phyloP scores from a whole-genome alignment of 2,329 filamentous ascomycete genomes.

The Aspergillus novofumigatus region DNA sequence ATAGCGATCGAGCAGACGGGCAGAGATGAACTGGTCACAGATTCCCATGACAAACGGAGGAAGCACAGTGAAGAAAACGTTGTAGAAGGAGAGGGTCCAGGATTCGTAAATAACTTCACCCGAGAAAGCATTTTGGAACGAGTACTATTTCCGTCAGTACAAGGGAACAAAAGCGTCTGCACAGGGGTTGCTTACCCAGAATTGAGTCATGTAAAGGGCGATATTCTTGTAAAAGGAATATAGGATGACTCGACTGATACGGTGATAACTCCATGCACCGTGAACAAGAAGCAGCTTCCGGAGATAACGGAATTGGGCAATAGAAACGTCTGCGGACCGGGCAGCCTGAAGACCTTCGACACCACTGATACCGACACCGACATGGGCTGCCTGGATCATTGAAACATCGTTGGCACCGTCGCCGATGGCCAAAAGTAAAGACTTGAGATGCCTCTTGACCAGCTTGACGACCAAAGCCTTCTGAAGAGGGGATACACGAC shows the following conservation, averaged over 20 bases:
- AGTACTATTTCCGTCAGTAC: conserved; percentile 59
- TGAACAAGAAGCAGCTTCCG: conserved; percentile 93
- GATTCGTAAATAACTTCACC: conserved; percentile 98
- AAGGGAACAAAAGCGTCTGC: background rate
- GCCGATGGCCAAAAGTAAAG: conserved; percentile 90
- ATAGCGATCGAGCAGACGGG: conserved; percentile 87
- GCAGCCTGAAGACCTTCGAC: conserved; percentile 95
- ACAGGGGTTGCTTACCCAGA: conserved; percentile 68
- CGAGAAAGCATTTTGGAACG: conserved; percentile 97
- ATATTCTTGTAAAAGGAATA: conserved; percentile 99
- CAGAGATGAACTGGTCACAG: conserved; percentile 95
- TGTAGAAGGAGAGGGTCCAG: conserved; percentile 99
- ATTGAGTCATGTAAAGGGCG: conserved; percentile 96
- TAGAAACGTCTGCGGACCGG: conserved; percentile 89
- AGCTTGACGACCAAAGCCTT: conserved; percentile 97
- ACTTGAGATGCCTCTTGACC: conserved; percentile 89
- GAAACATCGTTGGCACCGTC: conserved; percentile 99
- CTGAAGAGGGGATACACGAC: conserved; percentile 92
- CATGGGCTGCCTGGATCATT: conserved; percentile 98
- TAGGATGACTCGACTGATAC: conserved; percentile 92
- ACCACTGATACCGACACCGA: conserved; percentile 95
- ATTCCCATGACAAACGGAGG: conserved; percentile 93
- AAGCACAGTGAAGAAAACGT: conserved; percentile 93
- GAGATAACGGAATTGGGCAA: conserved; percentile 92
- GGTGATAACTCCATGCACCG: conserved; percentile 95